phyloP scores from a whole-genome alignment of 2,329 filamentous ascomycete genomes.

The Ophiostoma sp. region DNA sequence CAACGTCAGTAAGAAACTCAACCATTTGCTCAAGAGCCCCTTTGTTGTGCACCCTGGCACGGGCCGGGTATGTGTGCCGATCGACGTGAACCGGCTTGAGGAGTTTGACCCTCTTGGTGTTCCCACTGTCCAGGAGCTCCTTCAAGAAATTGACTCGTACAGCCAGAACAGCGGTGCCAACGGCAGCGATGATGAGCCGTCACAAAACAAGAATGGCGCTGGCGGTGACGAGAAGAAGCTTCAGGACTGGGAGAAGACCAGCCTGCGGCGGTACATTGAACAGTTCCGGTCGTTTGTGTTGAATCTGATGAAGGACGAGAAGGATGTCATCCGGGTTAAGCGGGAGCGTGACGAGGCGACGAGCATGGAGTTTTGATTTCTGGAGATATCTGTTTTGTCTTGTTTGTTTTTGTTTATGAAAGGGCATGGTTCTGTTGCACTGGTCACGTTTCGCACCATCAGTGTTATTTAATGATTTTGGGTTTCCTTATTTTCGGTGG shows the following conservation, averaged over 20 bases:
- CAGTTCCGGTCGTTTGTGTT: conserved; percentile 82
- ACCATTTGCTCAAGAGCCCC: conserved; percentile 95
- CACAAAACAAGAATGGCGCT: conserved; percentile 19
- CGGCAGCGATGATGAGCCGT: conserved; percentile 36
- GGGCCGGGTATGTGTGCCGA: conserved; percentile 91
- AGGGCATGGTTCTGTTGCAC: neutral
- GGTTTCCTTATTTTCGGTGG: neutral
- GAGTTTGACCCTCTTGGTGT: conserved; percentile 84
- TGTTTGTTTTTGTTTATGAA: neutral
- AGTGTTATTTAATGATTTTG: conserved; percentile 16
- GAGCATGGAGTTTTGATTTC: conserved; percentile 53
- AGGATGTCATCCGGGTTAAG: conserved; percentile 56
- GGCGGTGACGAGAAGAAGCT: conserved; percentile 41
- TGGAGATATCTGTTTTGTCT: neutral
- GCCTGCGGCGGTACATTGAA: conserved; percentile 88
- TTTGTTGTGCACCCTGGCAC: conserved; percentile 97
- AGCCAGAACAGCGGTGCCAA: conserved; percentile 46
- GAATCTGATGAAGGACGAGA: conserved; percentile 74
- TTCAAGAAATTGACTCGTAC: conserved; percentile 86
- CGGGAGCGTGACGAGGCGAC: conserved; percentile 54
- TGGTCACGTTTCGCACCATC: neutral
- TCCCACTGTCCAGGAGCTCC: conserved; percentile 81
- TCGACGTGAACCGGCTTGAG: conserved; percentile 72
- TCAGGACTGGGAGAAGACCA: conserved; percentile 96
- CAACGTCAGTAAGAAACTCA: conserved; percentile 95